phyloP scores from a whole-genome alignment of 306 rosid species.

The Sicyos edulis region DNA sequence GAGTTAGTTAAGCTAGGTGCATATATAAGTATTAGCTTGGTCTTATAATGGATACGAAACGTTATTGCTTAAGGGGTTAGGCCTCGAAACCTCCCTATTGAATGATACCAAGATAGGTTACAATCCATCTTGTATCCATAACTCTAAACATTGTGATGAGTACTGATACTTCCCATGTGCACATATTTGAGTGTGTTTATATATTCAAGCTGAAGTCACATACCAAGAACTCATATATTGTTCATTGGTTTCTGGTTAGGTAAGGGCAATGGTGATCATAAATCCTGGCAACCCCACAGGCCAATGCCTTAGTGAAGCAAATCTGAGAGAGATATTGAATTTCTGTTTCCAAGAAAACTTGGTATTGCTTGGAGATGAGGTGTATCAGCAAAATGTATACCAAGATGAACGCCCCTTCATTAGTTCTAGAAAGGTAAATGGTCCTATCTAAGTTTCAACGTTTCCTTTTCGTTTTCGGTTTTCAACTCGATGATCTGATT shows the following conservation, averaged over 20 bases:
- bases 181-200: not conserved
- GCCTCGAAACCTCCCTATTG: too few species aligned
- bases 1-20: too few species aligned
- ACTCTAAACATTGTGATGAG: not conserved
- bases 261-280: conserved; percentile 98
- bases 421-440: conserved; percentile 73
- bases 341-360: conserved; percentile 76
- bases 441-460: conserved; percentile 19
- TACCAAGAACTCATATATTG: conserved; percentile 1
- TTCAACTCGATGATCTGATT: conserved; percentile 17
- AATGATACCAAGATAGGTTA: too few species aligned
- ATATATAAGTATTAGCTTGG: too few species aligned
- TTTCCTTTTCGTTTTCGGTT: conserved; percentile 6
- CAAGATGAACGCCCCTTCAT: conserved; percentile 94
- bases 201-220: not conserved
- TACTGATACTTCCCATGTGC: not conserved
- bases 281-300: conserved; percentile 99
- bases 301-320: conserved; percentile 84
- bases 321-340: conserved; percentile 62
- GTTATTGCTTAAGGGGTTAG: too few species aligned
- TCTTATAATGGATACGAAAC: too few species aligned
- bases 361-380: conserved; percentile 97
- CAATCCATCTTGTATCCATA: not conserved
- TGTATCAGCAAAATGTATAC: conserved; percentile 92
- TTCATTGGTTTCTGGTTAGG: conserved; percentile 41